phyloP scores from a whole-genome alignment of 106 monocot species.

The Acanthochlamys bracteata region DNA sequence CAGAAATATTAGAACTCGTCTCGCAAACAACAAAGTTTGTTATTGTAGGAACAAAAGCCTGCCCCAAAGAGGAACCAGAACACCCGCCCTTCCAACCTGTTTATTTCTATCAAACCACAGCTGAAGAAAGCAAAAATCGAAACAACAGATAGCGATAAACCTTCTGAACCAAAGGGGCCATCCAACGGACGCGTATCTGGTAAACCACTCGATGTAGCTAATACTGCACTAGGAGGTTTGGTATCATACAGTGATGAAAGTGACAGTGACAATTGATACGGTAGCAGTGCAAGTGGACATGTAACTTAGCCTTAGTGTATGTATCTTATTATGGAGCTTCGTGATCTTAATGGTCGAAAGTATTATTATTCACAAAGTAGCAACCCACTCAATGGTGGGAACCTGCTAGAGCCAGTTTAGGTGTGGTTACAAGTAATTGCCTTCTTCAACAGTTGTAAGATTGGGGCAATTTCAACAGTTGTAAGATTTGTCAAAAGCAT shows the following conservation, averaged over 20 bases:
- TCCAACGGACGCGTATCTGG: constrained; percentile 10
- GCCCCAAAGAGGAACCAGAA: constrained; percentile 26
- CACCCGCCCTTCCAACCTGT: constrained; percentile 29
- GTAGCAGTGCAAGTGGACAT: no score
- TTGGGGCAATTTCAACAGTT: no score
- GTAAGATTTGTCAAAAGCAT: no score
- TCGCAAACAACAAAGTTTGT: background rate
- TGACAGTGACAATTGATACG: constrained; percentile 39
- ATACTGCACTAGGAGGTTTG: constrained; percentile 29
- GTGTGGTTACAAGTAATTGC: no score
- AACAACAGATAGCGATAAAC: constrained; percentile 5
- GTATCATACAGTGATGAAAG: constrained; percentile 81
- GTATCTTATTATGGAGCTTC: no score
- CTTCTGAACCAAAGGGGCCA: background rate
- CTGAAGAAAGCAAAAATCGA: constrained; percentile 56
- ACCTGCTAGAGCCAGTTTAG: no score
- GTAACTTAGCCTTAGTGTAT: no score
- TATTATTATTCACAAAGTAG: no score
- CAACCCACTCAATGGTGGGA: no score
- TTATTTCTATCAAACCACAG: constrained; percentile 67
- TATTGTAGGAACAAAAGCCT: constrained; percentile 29
- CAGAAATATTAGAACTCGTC: background rate
- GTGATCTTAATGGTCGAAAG: no score
- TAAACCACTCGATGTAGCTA: constrained; percentile 15
- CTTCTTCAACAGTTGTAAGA: no score